Percentiles rank a stretch among this genome's conserved stretches.
These are phyloP conservation scores for Echria macrotheca DNA, from an alignment of 495 filamentous ascomycete species.

Conservation along the genomic window DNA sequence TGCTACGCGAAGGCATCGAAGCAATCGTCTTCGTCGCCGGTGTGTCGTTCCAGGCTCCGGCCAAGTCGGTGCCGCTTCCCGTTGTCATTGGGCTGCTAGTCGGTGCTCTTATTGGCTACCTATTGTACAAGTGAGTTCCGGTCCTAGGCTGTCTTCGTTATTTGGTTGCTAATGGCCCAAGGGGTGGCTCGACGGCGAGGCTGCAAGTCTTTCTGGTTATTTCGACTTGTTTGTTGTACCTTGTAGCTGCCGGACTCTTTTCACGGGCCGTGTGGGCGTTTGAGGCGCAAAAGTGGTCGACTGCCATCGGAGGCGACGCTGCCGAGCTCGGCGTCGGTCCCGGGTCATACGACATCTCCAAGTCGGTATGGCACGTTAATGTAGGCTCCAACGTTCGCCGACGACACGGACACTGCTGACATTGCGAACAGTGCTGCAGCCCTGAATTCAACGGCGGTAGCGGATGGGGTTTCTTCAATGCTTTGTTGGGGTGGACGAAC, in stretches of 20 bases:
- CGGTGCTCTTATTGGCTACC: conserved; percentile 58
- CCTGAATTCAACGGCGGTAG: conserved; percentile 64
- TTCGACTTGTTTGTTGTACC: conserved; percentile 79
- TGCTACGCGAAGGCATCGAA: conserved; percentile 78
- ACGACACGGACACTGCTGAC: no score
- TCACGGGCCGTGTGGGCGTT: conserved; percentile 72
- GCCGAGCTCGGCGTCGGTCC: conserved; percentile 70
- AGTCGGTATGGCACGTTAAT: conserved; percentile 90
- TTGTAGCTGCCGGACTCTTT: conserved; percentile 80
- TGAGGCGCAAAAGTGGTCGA: conserved; percentile 60
- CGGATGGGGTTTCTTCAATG: conserved; percentile 90
- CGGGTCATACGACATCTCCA: conserved; percentile 80
- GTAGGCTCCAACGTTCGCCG: no score
- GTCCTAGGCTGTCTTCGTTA: no score
- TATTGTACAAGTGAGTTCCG: conserved; percentile 67
- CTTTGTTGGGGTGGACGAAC: conserved; percentile 79
- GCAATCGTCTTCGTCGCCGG: conserved; percentile 78
- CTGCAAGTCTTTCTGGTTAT: conserved; percentile 74
- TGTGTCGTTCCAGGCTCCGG: conserved; percentile 69
- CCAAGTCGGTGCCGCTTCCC: conserved; percentile 65
- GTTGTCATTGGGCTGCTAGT: conserved; percentile 62
- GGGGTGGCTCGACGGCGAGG: conserved; percentile 50
- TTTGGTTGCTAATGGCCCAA: conserved; percentile 15
- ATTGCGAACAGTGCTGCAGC: conserved; percentile 62
- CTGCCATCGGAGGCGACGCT: conserved; percentile 63